Evolutionary conservation across 352 stramenopile genomes (phyloP), one percentile per base, ranked within the genome.

Genomic region (Halophytophthora polymorphica): DNA sequence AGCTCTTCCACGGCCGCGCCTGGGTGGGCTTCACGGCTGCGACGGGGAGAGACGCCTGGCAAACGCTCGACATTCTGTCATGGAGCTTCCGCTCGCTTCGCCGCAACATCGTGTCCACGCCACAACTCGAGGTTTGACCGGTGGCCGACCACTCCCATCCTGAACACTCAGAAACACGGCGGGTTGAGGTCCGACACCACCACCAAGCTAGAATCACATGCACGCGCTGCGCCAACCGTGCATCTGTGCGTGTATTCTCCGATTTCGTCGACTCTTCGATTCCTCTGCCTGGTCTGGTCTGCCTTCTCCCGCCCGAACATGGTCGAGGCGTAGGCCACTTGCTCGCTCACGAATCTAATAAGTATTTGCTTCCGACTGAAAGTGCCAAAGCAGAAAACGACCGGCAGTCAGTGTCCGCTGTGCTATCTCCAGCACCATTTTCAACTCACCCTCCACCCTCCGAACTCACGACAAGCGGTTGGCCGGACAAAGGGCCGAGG

Each of bases 1-100:
- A 85, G 42, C 71, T 98, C 8, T 71, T 83, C 38, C 90, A 96
- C 38, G 79, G 79, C 10, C 77, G 90, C 2, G 84, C 87, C 3
- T 97, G 75, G 67, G 86, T 98, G 0, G 93, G 93, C n/a, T 97
- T 98, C 57, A 97, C 93, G 1, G 87, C 85, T 2, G 74, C 88
- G 23, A 98, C 93, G 1, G 89, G 88, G 5, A 69, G 59, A 40
- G 66, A 64, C 0, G 81, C 84, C 22, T 98, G 81, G 72, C 91
- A 98, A 69, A 76, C 75, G 3, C 88, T 98, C 37, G 87, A 97
- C 42, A 73, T 97, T 34, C 51, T 96, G 14, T 80, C 73, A 10
- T 97, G 86, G 86, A 54, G 56, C 13, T 97, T 97, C 42, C 53
- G 72, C 5, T 84, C 70, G 19, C 66, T 90, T 8, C 69, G 84